Base-by-base conservation (phyloP, 495 filamentous ascomycete genomes). In the Penicillium antarcticum region DNA sequence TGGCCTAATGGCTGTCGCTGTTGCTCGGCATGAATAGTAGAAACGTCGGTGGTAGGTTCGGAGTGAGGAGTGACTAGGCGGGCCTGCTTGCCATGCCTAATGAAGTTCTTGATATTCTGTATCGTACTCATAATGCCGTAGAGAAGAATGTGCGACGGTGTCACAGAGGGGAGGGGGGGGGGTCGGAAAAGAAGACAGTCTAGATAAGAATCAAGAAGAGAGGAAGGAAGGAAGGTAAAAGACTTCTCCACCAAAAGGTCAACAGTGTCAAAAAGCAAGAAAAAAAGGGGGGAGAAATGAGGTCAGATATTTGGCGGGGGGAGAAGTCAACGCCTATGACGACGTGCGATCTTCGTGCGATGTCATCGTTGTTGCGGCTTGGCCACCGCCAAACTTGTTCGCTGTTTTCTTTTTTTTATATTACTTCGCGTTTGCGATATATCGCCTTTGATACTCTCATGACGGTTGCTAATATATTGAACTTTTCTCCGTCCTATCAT, bases 11-110 rank as follows among this genome's bases (percentile, higher is more conserved):
- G 63, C 70, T 78, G 74, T 55, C 71, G 77, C 60, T 87, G 80
- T 48, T 79, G 83, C 56, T 87, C 79, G 45, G 83, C 85, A 64
- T 88, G 80, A 46, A 88, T 78, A 13, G 80, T 70, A 31, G 85
- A 84, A 46, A 87, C 76, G 61, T 81, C 81, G 44, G 85, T 87
- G 38, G 86, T 88, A 24, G 86, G 78, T 49, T 88, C 83, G 48
- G 77, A 79, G 54, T 80, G 80, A 34, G 79, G 72, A 26, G 86
- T 82, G 53, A 79, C 80, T 44, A 79, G 77, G 47, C 90, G 87
- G 52, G 91, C 92, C 76, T 96, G 91, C 75, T 97, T 97, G 80
- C 91, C 92, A 76, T 97, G 94, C 51, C 94, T 89, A 73, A 98
- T 95, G 71, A 98, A 92, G 72, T 97, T 98, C 74, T 98, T 96